A percentile compares a stretch with the other conserved stretches of the same genome.
These are phyloP conservation scores for Leccinum ochraceum DNA, from an alignment of 768 basidiomycete species.

Conservation along the genomic window DNA sequence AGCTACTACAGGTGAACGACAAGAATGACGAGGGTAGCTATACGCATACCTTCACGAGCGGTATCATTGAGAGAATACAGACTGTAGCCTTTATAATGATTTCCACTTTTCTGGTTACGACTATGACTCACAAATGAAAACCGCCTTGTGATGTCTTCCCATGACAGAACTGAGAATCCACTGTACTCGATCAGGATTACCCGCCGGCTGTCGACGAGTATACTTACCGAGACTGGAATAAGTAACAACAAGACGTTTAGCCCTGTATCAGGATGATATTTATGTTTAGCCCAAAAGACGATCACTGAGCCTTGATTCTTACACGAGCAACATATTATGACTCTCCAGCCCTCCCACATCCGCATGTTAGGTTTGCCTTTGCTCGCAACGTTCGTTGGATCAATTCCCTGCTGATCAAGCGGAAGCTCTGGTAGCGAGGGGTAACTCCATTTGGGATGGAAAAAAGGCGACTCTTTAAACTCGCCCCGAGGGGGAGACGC, in stretches of 20 bases:
- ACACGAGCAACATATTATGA: conserved; percentile 61
- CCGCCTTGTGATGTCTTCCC: conserved; percentile 49
- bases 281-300: conserved; percentile 1
- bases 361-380: conserved; percentile 14
- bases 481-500: conserved; percentile 17
- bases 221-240: conserved; percentile 67
- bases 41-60: conserved; percentile 64
- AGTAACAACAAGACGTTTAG: conserved; percentile 65
- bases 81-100: conserved; percentile 38
- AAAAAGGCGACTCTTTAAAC: conserved; percentile 30
- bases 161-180: conserved; percentile 55
- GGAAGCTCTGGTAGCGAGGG: conserved; percentile 26
- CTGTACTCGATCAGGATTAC: conserved; percentile 34
- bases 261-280: conserved; percentile 43
- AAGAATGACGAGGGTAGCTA: neutral
- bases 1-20: conserved; percentile 42
- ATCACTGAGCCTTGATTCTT: conserved; percentile 19
- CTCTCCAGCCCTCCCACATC: conserved; percentile 52
- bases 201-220: neutral
- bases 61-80: conserved; percentile 70
- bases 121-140: conserved; percentile 57
- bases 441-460: conserved; percentile 26
- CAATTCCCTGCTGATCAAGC: conserved; percentile 4
- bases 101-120: neutral
- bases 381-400: neutral